These are phyloP conservation scores for Penicillium brasilianum DNA, from an alignment of 2,329 filamentous ascomycete species.

Conservation along the genomic window DNA sequence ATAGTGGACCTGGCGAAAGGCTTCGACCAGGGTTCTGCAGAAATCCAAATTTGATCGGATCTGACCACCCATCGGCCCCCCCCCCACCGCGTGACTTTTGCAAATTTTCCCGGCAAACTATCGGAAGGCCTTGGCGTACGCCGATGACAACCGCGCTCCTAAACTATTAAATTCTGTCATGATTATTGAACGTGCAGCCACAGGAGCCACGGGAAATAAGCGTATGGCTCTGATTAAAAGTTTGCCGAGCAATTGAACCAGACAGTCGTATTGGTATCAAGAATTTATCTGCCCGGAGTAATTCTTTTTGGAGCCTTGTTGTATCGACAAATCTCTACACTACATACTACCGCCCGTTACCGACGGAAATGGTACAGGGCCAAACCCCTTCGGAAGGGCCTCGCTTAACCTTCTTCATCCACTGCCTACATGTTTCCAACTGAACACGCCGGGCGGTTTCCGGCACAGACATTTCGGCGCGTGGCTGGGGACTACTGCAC, in stretches of 20 bases:
- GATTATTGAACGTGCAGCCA: neutral
- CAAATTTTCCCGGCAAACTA: slow-evolving; percentile 3
- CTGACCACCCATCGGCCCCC: slow-evolving; percentile 15
- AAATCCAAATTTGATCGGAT: slow-evolving; percentile 24
- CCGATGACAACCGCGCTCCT: slow-evolving; percentile 5
- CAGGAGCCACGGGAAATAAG: neutral
- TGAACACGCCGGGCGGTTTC: slow-evolving; percentile 1
- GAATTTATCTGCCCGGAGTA: neutral
- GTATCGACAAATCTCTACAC: neutral
- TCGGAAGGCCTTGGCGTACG: slow-evolving; percentile 14
- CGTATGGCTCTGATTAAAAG: neutral
- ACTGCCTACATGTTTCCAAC: slow-evolving; percentile 16
- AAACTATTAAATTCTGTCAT: neutral
- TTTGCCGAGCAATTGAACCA: neutral
- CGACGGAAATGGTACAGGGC: neutral
- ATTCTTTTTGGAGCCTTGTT: no score
- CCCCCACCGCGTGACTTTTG: slow-evolving; percentile 16
- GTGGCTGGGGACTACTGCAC: slow-evolving; percentile 25
- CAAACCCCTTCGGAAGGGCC: slow-evolving; percentile 3
- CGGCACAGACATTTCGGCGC: slow-evolving; percentile 8
- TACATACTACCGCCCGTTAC: no score
- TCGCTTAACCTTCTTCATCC: slow-evolving; percentile 33
- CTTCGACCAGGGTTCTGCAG: slow-evolving; percentile 37
- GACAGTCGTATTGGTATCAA: neutral
- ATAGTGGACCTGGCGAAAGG: slow-evolving; percentile 40